These are phyloP conservation scores for Colletotrichum noveboracense DNA, from an alignment of 2,329 filamentous ascomycete genomes.

Conservation along the genomic window DNA sequence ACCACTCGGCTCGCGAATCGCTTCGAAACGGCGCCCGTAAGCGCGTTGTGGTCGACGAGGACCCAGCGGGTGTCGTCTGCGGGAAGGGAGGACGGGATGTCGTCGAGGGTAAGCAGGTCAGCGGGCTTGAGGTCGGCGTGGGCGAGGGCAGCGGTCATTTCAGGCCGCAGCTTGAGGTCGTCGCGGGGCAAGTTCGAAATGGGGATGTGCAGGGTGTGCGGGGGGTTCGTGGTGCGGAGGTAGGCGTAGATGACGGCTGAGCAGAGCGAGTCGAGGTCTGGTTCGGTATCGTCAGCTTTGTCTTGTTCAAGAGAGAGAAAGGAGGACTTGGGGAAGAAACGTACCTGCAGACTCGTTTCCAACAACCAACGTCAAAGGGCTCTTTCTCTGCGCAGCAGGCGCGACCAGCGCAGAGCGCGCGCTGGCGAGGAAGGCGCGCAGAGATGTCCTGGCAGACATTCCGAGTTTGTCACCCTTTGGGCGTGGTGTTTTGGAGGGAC, in stretches of 20 bases:
- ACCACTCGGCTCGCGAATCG: constrained; percentile 58
- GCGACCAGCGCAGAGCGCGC: constrained; percentile 53
- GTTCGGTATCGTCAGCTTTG: neutral
- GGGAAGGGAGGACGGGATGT: constrained; percentile 49
- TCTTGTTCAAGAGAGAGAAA: neutral
- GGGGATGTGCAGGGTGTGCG: constrained; percentile 68
- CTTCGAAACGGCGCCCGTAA: constrained; percentile 65
- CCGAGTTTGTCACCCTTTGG: neutral
- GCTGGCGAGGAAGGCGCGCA: constrained; percentile 55
- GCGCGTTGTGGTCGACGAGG: constrained; percentile 80
- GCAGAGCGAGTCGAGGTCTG: constrained; percentile 83
- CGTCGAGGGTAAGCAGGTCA: constrained; percentile 68
- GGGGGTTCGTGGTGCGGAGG: constrained; percentile 65
- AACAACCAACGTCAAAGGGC: constrained; percentile 65
- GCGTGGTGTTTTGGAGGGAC: neutral
- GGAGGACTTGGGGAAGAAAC: constrained; percentile 7
- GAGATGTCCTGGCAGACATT: constrained; percentile 41
- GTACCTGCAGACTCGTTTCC: constrained; percentile 72
- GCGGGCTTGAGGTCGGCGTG: constrained; percentile 61
- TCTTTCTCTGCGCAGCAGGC: constrained; percentile 46
- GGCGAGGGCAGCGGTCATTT: constrained; percentile 70
- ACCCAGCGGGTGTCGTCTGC: constrained; percentile 70
- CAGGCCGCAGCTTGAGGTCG: constrained; percentile 75
- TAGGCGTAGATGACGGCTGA: constrained; percentile 78
- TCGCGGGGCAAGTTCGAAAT: constrained; percentile 72